phyloP scores from a whole-genome alignment of 306 rosid species.

The Ochetophila trinervis region DNA sequence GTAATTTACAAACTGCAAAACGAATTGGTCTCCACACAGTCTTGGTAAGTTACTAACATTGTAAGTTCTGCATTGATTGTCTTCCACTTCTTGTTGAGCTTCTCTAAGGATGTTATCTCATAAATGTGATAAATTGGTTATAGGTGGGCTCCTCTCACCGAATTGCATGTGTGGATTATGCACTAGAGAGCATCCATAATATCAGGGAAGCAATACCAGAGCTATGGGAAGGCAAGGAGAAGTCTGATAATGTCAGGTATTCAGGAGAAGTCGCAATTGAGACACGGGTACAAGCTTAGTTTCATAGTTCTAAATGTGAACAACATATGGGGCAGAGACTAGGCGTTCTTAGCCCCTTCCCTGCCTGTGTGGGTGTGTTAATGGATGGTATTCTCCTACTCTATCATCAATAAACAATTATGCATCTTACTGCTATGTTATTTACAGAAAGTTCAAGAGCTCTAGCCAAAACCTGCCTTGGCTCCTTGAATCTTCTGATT shows the following conservation, averaged over 20 bases:
- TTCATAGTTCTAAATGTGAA: not conserved
- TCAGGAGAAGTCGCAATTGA: constrained; percentile 56
- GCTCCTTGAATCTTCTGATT: too few relatives aligned
- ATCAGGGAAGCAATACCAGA: constrained; percentile 83
- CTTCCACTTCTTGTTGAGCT: not conserved
- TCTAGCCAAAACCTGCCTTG: too few relatives aligned
- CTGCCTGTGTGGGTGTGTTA: too few relatives aligned
- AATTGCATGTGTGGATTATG: constrained; percentile 54
- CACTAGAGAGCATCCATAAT: constrained; percentile 87
- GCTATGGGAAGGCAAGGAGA: constrained; percentile 61
- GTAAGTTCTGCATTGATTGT: not conserved
- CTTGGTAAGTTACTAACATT: constrained; percentile 38
- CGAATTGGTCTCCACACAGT: constrained; percentile 67
- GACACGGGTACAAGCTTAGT: constrained; percentile 65
- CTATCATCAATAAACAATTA: too few relatives aligned
- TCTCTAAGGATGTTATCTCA: not conserved
- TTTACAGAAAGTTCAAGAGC: too few relatives aligned
- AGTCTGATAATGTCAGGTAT: constrained; percentile 32
- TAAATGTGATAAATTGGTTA: constrained; percentile 13
- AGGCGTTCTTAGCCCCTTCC: too few relatives aligned
- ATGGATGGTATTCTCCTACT: too few relatives aligned
- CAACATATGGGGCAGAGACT: too few relatives aligned
- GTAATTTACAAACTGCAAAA: constrained; percentile 60
- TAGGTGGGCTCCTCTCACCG: constrained; percentile 68
- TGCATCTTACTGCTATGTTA: too few relatives aligned